Evolutionary conservation across 495 filamentous ascomycete genomes (phyloP), one percentile per base, ranked within the genome.

Genomic region (Viridothelium virens): DNA sequence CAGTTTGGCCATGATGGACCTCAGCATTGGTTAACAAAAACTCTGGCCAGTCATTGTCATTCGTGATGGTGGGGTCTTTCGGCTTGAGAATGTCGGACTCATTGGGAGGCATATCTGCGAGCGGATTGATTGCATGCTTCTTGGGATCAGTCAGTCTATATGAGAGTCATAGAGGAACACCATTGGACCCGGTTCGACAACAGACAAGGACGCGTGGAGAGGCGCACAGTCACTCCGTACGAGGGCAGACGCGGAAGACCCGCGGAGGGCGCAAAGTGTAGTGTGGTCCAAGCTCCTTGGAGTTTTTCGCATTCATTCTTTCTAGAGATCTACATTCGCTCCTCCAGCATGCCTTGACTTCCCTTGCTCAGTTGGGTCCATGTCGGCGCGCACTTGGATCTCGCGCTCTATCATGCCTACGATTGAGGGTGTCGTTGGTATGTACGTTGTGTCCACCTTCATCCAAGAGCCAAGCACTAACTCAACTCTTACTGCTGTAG

Each of bases 41-140:
- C 65, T 83, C 81, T 61, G 81, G 79, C 84, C 84, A 86, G 68
- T 85, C 79, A 74, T 87, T 85, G 74, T 84, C 77, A 75, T 84
- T 79, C 47, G 73, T 67, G 68, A 85, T 68, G 65, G 81, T 79
- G 66, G 81, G 77, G 76, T 85, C 76, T 72, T 79, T 77, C 64
- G 83, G 78, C 72, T 77, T 74, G 67, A 88, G 80, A 71, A 87
- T 75, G 65, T 76, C 77, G 74, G 82, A 78, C 77, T 87, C 85
- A 68, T 79, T 77, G 56, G 64, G 65, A 62, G 63, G 63, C 68
- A 70, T 71, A 34, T 16, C 63, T 9, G 64, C 1, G 48, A 62
- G 38, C 4, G 33, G 62, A 14, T 33, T 38, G 2, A 34, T 62
- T 38, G 67, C 66, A 63, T 66, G 3, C 7, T 36, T 34, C 6